These are phyloP conservation scores for Perkinsela sp. DNA, from an alignment of 208 protist species.

Conservation along the genomic window DNA sequence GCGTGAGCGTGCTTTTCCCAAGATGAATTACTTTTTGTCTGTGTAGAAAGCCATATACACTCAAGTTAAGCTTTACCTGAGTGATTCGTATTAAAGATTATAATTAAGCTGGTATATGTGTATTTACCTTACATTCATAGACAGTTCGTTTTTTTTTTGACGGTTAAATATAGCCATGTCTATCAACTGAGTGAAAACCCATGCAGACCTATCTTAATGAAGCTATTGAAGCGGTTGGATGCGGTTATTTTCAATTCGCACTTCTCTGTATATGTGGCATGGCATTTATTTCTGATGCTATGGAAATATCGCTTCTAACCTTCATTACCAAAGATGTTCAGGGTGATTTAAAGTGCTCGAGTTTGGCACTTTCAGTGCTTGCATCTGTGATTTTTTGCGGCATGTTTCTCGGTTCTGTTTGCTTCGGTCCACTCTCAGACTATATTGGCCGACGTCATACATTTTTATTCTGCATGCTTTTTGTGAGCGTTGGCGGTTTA, in stretches of 20 bases:
- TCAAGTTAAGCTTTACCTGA: too few species aligned
- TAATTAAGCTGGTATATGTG: too few species aligned
- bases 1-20: constrained; percentile 36
- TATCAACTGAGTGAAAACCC: background rate
- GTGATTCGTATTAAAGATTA: too few species aligned
- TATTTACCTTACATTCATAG: too few species aligned
- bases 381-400: background rate
- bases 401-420: background rate
- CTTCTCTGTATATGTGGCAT: background rate
- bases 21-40: constrained; percentile 7
- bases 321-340: background rate
- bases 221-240: background rate
- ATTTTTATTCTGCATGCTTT: background rate
- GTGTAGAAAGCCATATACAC: too few species aligned
- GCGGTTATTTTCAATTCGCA: background rate
- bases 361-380: background rate
- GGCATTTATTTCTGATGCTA: background rate
- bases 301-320: background rate
- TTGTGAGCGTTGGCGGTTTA: background rate
- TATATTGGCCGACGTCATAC: background rate
- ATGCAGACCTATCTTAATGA: background rate
- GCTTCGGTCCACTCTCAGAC: background rate
- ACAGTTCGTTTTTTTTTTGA: too few species aligned
- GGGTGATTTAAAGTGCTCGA: background rate
- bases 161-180: too few species aligned